Evolutionary conservation across 163 green algal genomes (phyloP).

Genomic region (Volvox carteri): DNA sequence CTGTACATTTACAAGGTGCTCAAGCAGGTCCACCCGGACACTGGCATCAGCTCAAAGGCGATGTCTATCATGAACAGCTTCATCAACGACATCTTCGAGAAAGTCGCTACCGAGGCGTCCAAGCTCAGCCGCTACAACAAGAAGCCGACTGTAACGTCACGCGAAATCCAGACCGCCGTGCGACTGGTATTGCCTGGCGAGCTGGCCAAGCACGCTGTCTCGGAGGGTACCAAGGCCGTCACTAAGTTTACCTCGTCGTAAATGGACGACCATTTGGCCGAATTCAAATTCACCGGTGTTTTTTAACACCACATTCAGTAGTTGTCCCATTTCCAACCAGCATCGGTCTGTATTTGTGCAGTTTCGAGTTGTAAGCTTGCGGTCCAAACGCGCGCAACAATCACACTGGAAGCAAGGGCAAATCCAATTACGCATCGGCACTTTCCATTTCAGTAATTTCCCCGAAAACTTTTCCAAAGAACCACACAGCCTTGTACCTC

Average conservation of each 20-base stretch:
- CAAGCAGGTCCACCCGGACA: conserved; percentile 91
- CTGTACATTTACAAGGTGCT: conserved; percentile 93
- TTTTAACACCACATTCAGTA: conserved; percentile 4
- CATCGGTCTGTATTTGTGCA: too few relatives aligned
- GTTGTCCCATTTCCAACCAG: too few relatives aligned
- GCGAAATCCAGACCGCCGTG: conserved; percentile 89
- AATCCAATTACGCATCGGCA: too few relatives aligned
- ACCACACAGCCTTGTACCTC: too few relatives aligned
- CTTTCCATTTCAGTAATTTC: too few relatives aligned
- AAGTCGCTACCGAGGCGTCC: conserved; percentile 91
- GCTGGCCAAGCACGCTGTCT: conserved; percentile 95
- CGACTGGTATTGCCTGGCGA: conserved; percentile 89
- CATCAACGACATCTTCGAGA: conserved; percentile 94
- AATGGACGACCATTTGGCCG: neutral
- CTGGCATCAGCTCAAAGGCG: conserved; percentile 83
- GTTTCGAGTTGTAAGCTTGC: too few relatives aligned
- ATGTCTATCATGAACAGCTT: conserved; percentile 87
- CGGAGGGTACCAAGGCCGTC: conserved; percentile 96
- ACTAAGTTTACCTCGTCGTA: conserved; percentile 88
- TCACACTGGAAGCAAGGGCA: too few relatives aligned
- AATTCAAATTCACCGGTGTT: conserved; percentile 8
- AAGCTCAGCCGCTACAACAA: conserved; percentile 90
- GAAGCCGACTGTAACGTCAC: conserved; percentile 93
- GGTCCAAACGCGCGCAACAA: too few relatives aligned
- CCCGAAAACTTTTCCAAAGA: too few relatives aligned